Conservation (phyloP, 176 grass and related monocot genomes). For the Avena eriantha region DNA sequence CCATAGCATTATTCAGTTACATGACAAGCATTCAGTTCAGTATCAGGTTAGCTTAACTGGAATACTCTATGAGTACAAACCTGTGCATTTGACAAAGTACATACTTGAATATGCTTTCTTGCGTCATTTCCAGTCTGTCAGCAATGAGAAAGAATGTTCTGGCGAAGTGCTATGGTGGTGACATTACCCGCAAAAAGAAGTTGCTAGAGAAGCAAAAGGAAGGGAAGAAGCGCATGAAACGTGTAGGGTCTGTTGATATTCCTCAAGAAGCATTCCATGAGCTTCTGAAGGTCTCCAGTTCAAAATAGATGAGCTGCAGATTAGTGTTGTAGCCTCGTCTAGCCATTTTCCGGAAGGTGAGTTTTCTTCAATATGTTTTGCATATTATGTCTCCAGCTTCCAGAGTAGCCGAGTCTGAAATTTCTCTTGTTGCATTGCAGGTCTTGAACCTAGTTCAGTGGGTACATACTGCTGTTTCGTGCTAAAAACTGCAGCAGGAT, state of each 20-base stretch:
- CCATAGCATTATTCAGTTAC: not conserved
- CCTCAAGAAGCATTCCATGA: constrained; percentile 98
- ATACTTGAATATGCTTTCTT: not conserved
- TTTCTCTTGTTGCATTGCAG: constrained; percentile 14
- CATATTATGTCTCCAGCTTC: not conserved
- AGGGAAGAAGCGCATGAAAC: constrained; percentile 99
- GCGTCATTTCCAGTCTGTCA: constrained; percentile 68
- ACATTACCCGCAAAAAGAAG: constrained; percentile 94
- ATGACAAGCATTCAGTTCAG: not conserved
- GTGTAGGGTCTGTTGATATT: constrained; percentile 94
- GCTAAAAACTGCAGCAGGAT: not conserved
- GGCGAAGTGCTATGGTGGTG: constrained; percentile 98
- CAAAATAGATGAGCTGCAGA: constrained; percentile 54
- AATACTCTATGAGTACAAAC: not conserved
- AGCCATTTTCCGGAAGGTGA: constrained; percentile 29
- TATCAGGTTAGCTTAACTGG: constrained; percentile 4
- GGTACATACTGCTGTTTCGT: constrained; percentile 22
- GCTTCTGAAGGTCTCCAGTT: constrained; percentile 76
- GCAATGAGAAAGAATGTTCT: constrained; percentile 99
- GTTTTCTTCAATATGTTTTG: not conserved
- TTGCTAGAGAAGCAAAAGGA: constrained; percentile 99
- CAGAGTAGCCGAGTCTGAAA: not conserved
- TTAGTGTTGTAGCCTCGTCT: constrained; percentile 9
- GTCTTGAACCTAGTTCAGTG: not conserved
- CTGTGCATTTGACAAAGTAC: constrained; percentile 14